Conservation (phyloP, 345 rosid genomes). For the Theobroma cacao region DNA sequence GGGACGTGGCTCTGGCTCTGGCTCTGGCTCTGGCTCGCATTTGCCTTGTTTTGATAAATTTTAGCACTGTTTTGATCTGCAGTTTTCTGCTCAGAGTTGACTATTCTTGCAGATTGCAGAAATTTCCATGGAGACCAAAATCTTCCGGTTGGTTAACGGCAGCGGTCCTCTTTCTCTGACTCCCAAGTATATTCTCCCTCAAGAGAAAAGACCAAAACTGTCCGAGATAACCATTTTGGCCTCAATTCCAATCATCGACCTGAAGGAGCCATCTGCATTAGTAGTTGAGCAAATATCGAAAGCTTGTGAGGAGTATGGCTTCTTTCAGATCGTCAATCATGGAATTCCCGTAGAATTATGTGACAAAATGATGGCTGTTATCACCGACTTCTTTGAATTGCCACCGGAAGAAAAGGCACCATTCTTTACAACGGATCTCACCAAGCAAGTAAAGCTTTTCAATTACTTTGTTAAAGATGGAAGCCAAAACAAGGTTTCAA, state of each 20-base stretch:
- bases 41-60: too few species aligned
- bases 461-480: slow-evolving; percentile 6
- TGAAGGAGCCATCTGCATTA: background rate
- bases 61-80: background rate
- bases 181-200: slow-evolving; percentile 18
- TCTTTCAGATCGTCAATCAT: slow-evolving; percentile 22
- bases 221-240: slow-evolving; percentile 5
- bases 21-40: too few species aligned
- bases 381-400: slow-evolving; percentile 14
- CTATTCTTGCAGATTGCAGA: background rate
- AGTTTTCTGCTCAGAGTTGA: too few species aligned
- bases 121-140: slow-evolving; percentile 9
- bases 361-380: slow-evolving; percentile 10
- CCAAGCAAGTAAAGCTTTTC: slow-evolving; percentile 16
- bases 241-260: slow-evolving; percentile 22
- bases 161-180: background rate
- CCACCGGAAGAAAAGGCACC: slow-evolving; percentile 10
- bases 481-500: slow-evolving; percentile 11
- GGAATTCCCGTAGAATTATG: slow-evolving; percentile 15
- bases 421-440: slow-evolving; percentile 7
- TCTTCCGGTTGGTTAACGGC: background rate
- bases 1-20: too few species aligned
- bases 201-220: slow-evolving; percentile 21
- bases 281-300: slow-evolving; percentile 6
- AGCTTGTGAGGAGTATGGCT: slow-evolving; percentile 26